These are phyloP conservation scores for Psilocybe tampanensis DNA, from an alignment of 768 basidiomycete genomes.

Conservation along the genomic window DNA sequence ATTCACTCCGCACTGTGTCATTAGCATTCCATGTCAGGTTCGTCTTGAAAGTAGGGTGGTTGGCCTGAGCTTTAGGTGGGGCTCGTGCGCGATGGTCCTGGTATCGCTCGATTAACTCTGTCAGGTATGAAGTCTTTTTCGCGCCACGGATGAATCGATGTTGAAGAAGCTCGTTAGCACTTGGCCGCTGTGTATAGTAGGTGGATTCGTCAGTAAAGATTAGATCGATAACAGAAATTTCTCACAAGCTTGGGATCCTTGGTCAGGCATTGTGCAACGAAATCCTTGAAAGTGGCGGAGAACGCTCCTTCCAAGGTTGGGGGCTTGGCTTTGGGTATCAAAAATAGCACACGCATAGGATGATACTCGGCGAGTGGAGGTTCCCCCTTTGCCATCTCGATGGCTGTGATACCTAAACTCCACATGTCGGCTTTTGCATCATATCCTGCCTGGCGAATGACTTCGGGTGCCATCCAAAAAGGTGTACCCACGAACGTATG, in stretches of 20 bases:
- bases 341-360: slow-evolving; percentile 97
- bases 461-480: slow-evolving; percentile 99
- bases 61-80: slow-evolving; percentile 57
- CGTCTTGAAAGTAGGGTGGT: slow-evolving; percentile 60
- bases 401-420: slow-evolving; percentile 97
- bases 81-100: slow-evolving; percentile 73
- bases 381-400: slow-evolving; percentile 97
- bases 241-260: slow-evolving; percentile 85
- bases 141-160: slow-evolving; percentile 92
- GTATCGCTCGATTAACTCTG: slow-evolving; percentile 87
- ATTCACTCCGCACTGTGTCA: slow-evolving; percentile 85
- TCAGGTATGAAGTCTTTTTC: slow-evolving; percentile 79
- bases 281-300: slow-evolving; percentile 88
- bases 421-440: slow-evolving; percentile 97
- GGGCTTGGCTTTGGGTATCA: slow-evolving; percentile 96
- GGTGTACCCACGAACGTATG: slow-evolving; percentile 98
- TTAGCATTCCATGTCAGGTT: slow-evolving; percentile 69
- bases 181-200: slow-evolving; percentile 67
- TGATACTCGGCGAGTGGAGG: slow-evolving; percentile 97
- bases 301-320: slow-evolving; percentile 89
- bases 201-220: slow-evolving; percentile 6
- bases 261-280: slow-evolving; percentile 85
- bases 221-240: slow-evolving; percentile 2
- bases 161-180: slow-evolving; percentile 89
- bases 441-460: slow-evolving; percentile 96